Conservation (phyloP, 257 asterid genomes). For the Forsythia viridissima region DNA sequence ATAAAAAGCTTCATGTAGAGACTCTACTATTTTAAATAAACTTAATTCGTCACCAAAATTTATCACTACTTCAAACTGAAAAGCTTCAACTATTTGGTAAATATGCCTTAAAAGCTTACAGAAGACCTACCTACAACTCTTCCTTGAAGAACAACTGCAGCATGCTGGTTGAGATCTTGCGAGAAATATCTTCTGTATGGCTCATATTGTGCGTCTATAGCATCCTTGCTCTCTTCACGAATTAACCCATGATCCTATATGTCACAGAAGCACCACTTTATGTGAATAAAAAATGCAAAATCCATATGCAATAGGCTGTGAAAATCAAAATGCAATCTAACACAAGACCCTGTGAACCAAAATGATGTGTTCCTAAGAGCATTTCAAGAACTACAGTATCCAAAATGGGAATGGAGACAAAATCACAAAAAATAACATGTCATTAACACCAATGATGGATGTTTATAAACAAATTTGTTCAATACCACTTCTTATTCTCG, state of each 20-base stretch:
- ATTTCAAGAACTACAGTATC: neutral
- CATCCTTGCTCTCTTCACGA: conserved; percentile 62
- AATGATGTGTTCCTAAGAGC: neutral
- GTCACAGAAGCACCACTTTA: conserved; percentile 16
- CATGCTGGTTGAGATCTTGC: conserved; percentile 91
- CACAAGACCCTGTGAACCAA: conserved; percentile 1
- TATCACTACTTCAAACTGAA: neutral
- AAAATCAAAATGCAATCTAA: conserved; percentile 15
- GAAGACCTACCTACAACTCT: conserved; percentile 72
- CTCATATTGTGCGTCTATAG: conserved; percentile 75
- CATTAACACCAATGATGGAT: conserved; percentile 7
- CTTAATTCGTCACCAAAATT: neutral
- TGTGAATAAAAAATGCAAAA: neutral
- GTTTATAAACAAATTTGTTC: neutral
- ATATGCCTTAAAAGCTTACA: conserved; percentile 4
- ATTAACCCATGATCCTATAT: conserved; percentile 85
- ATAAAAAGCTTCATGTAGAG: neutral
- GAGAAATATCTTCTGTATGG: conserved; percentile 80
- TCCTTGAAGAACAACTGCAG: conserved; percentile 98
- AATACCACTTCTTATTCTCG: neutral
- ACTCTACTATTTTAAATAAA: neutral
- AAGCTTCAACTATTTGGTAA: neutral
- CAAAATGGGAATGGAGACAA: neutral
- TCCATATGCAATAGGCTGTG: neutral
- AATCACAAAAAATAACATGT: neutral